These are phyloP conservation scores for Polytrichum commune DNA, from an alignment of 225 moss, liverwort and hornwort genomes.

Conservation along the genomic window DNA sequence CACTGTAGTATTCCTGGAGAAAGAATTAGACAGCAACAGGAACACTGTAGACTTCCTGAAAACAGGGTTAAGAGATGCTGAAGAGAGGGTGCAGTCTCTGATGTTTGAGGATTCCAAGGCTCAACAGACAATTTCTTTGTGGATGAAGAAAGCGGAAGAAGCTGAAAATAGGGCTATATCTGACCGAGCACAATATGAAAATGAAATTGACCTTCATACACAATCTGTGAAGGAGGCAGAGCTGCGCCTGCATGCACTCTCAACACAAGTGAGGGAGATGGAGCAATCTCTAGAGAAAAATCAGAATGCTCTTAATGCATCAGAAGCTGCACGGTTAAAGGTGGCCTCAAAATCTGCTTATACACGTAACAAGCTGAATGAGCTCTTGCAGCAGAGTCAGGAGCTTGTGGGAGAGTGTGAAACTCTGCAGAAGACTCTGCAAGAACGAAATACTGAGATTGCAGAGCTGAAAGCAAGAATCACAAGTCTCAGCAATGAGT, in stretches of 20 bases:
- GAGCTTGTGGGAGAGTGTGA: slow-evolving; percentile 79
- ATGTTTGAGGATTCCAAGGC: slow-evolving; percentile 25
- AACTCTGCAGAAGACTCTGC: slow-evolving; percentile 60
- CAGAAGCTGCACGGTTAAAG: slow-evolving; percentile 71
- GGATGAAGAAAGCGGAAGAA: slow-evolving; percentile 35
- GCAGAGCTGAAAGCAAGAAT: slow-evolving; percentile 46
- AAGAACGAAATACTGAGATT: slow-evolving; percentile 72
- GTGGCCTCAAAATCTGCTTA: slow-evolving; percentile 58
- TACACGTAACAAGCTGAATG: slow-evolving; percentile 75
- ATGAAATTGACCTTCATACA: slow-evolving; percentile 56
- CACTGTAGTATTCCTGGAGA: slow-evolving; percentile 27
- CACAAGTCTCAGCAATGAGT: slow-evolving; percentile 31
- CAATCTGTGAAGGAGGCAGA: slow-evolving; percentile 39
- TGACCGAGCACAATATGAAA: slow-evolving; percentile 29
- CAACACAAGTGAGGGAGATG: slow-evolving; percentile 39
- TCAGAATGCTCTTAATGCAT: slow-evolving; percentile 44
- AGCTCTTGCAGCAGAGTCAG: slow-evolving; percentile 78
- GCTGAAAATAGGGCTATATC: slow-evolving; percentile 30
- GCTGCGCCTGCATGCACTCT: slow-evolving; percentile 39
- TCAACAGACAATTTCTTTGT: slow-evolving; percentile 25
- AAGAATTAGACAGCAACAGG: slow-evolving; percentile 41
- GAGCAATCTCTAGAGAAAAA: slow-evolving; percentile 58
- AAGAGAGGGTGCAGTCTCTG: slow-evolving; percentile 43
- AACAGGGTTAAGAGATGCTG: slow-evolving; percentile 39
- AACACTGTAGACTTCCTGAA: slow-evolving; percentile 36